Percentiles rank a stretch among this genome's conserved stretches.
These are phyloP conservation scores for Alternaria ethzedia DNA, from an alignment of 2,329 filamentous ascomycete genomes.

Conservation along the genomic window DNA sequence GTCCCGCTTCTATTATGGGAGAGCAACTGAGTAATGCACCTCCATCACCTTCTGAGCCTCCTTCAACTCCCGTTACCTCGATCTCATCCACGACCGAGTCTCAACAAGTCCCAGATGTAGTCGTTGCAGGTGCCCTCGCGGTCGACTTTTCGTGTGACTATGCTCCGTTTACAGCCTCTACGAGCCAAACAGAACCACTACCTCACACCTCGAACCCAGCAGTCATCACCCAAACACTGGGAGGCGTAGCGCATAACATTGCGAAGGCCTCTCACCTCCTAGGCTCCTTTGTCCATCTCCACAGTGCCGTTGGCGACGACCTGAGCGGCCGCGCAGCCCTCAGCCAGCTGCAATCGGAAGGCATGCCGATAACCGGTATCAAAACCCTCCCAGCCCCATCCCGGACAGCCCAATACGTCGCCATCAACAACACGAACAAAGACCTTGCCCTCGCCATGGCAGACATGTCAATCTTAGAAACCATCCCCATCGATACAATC, in stretches of 20 bases:
- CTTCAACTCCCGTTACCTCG: constrained; percentile 14
- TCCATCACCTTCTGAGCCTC: constrained; percentile 13
- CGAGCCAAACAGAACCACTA: constrained; percentile 53
- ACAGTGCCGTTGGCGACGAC: constrained; percentile 83
- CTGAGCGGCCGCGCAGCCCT: constrained; percentile 76
- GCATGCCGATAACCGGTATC: constrained; percentile 70
- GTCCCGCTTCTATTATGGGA: constrained; percentile 1
- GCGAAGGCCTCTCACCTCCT: constrained; percentile 80
- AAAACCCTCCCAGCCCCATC: constrained; percentile 52
- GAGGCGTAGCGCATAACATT: constrained; percentile 92
- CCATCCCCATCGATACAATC: constrained; percentile 38
- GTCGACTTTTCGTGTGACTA: constrained; percentile 89
- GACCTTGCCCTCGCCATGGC: constrained; percentile 92
- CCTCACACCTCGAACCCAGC: constrained; percentile 87
- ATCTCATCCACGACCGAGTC: constrained; percentile 2
- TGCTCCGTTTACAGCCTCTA: constrained; percentile 52
- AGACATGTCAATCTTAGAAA: constrained; percentile 84
- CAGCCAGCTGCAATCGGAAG: constrained; percentile 66
- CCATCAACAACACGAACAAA: constrained; percentile 83
- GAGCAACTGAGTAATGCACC: constrained; percentile 15
- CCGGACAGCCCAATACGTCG: constrained; percentile 88
- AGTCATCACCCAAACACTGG: constrained; percentile 79
- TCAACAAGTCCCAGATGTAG: constrained; percentile 60
- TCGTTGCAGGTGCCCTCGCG: constrained; percentile 90
- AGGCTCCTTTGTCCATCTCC: constrained; percentile 71